Base-by-base conservation (phyloP, 768 basidiomycete genomes). In the Russula ochroleuca region DNA sequence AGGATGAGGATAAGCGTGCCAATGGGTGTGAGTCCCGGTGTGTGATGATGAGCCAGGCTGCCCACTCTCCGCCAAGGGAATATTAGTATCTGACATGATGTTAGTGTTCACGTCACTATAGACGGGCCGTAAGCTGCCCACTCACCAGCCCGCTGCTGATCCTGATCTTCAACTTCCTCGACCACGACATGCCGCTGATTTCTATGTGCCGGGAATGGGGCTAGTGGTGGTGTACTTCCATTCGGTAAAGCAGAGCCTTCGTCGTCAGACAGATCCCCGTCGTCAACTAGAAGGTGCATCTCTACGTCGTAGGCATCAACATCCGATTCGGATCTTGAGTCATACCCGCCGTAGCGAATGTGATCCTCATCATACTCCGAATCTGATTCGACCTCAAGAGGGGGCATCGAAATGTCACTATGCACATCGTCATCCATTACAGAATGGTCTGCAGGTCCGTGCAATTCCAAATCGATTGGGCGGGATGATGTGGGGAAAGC, bases 231-330 rank as follows among this genome's bases (percentile, higher is more conserved):
- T 19, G 31, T 9, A 37, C 35, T 19, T n/a, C 55, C 59, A 37
- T 31, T 40, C 28, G 25, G 48, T 43, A 38, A 35, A 43, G 31
- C n/a, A 7, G 31, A 23, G 28, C 2, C 38, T 37, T 64, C 63
- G 11, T 37, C 15, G 33, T 65, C 66, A 21, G 61, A 64, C 15
- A 15, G 13, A n/a, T 51, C 43, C 2, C 40, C 64, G 3, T 66
- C 60, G 15, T 63, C 65, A 23, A 38, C 8, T 2, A 56, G 43
- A 21, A 66, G n/a, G 64, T 6, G 54, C 67, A 68, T 68, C 58
- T 68, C 67, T 7, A 68, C 65, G 21, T 68, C 67, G 28, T 51
- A 38, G 41, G 67, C 67, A 59, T 68, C 67, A 25, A 25, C 60
- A 17, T 66, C 64, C 23, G 65, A 66, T 10, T 66, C 62, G 31